Conservation (phyloP, 1,139 yeast genomes). For the Hyphopichia fennica region DNA sequence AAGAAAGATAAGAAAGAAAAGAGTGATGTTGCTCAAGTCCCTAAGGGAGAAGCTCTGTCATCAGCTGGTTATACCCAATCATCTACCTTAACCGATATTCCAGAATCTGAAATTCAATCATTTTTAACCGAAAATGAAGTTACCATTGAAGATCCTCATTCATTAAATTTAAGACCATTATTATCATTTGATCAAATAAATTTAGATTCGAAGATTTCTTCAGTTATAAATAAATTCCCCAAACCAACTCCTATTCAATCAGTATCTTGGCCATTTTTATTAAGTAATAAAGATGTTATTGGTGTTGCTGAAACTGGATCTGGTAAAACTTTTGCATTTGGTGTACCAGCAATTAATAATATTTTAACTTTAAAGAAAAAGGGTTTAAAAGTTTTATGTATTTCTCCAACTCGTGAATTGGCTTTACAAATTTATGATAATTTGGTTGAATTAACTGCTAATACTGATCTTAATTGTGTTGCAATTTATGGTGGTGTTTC, state of each 20-base stretch:
- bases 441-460: conserved; percentile 63
- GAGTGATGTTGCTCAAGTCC: conserved; percentile 7
- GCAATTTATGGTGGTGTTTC: conserved; percentile 98
- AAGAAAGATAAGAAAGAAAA: conserved; percentile 12
- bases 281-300: conserved; percentile 80
- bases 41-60: conserved; percentile 13
- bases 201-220: conserved; percentile 56
- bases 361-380: conserved; percentile 44
- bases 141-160: conserved; percentile 69
- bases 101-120: conserved; percentile 57
- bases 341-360: conserved; percentile 92
- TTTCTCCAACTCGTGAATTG: conserved; percentile 96
- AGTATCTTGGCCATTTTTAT: conserved; percentile 93
- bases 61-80: conserved; percentile 30
- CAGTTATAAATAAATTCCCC: conserved; percentile 66
- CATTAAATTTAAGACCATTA: conserved; percentile 60
- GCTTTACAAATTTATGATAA: conserved; percentile 94
- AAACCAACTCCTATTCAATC: conserved; percentile 97
- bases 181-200: conserved; percentile 63
- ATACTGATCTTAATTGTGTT: conserved; percentile 66
- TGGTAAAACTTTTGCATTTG: conserved; percentile 96
- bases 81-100: conserved; percentile 25
- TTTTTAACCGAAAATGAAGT: conserved; percentile 76
- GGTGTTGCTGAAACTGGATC: conserved; percentile 99
- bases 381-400: conserved; percentile 74